These are phyloP conservation scores for Pisolithus tinctorius DNA, from an alignment of 768 basidiomycete genomes.

Conservation along the genomic window DNA sequence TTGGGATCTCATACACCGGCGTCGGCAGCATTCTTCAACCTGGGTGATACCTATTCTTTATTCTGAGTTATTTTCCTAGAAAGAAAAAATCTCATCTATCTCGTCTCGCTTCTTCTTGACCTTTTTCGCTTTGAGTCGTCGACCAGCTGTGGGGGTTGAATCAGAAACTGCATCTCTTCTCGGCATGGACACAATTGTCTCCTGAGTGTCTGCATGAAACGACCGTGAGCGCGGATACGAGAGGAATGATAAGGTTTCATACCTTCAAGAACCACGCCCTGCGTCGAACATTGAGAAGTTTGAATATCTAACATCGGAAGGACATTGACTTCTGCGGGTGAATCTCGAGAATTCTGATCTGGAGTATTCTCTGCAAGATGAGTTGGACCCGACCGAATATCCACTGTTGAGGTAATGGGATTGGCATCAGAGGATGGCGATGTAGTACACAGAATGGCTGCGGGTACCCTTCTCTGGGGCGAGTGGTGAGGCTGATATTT, in stretches of 20 bases:
- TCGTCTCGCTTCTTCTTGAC: slow-evolving; percentile 45
- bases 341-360: background rate
- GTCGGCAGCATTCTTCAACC: too few species aligned
- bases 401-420: background rate
- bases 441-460: background rate
- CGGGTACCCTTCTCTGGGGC: background rate
- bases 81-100: slow-evolving; percentile 66
- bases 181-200: background rate
- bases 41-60: too few species aligned
- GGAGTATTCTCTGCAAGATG: background rate
- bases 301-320: background rate
- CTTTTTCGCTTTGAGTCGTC: slow-evolving; percentile 18
- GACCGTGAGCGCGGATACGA: background rate
- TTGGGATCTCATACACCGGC: too few species aligned
- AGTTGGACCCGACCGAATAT: background rate
- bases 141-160: background rate
- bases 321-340: background rate
- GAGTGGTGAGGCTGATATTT: background rate
- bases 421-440: background rate
- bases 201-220: background rate
- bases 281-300: background rate
- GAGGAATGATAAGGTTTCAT: background rate
- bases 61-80: slow-evolving; percentile 8
- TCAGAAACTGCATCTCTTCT: background rate
- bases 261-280: background rate